phyloP scores from a whole-genome alignment of 2,329 filamentous ascomycete species.

The Paradendryphiella salina region DNA sequence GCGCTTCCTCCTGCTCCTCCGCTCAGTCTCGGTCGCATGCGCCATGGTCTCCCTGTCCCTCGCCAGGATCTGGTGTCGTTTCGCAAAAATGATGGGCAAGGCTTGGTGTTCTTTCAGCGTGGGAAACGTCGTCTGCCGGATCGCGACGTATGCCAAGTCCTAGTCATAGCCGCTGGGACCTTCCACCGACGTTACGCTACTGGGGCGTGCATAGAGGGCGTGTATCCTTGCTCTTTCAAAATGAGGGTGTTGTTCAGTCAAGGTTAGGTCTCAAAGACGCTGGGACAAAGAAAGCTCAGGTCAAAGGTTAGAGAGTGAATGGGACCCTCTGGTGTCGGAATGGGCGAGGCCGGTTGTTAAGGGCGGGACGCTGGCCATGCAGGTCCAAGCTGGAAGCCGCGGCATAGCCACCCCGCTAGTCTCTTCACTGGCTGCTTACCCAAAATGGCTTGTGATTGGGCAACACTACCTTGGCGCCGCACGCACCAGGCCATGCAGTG shows the following conservation, averaged over 20 bases:
- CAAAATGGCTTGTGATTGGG: constrained; percentile 12
- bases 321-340: constrained; percentile 12
- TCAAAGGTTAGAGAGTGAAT: constrained; percentile 6
- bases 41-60: constrained; percentile 17
- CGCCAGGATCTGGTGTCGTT: not conserved
- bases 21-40: constrained; percentile 21
- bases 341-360: constrained; percentile 20
- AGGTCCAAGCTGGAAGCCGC: constrained; percentile 12
- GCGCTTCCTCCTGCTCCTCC: constrained; percentile 28
- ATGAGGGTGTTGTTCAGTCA: constrained; percentile 4
- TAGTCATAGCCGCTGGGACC: constrained; percentile 22
- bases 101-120: constrained; percentile 15
- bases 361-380: constrained; percentile 19
- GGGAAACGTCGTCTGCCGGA: constrained; percentile 23
- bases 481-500: constrained; percentile 10
- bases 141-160: constrained; percentile 18
- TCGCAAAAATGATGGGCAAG: constrained; percentile 3
- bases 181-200: constrained; percentile 9
- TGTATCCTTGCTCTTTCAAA: constrained; percentile 6
- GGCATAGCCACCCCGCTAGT: constrained; percentile 20
- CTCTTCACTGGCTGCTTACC: constrained; percentile 13
- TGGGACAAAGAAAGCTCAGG: constrained; percentile 14
- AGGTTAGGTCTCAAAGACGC: constrained; percentile 1
- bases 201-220: constrained; percentile 13
- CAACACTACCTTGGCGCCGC: constrained; percentile 12